Base-by-base conservation (phyloP, 192 early-diverging fungal genomes). In the Hyaloraphidium curvatum region DNA sequence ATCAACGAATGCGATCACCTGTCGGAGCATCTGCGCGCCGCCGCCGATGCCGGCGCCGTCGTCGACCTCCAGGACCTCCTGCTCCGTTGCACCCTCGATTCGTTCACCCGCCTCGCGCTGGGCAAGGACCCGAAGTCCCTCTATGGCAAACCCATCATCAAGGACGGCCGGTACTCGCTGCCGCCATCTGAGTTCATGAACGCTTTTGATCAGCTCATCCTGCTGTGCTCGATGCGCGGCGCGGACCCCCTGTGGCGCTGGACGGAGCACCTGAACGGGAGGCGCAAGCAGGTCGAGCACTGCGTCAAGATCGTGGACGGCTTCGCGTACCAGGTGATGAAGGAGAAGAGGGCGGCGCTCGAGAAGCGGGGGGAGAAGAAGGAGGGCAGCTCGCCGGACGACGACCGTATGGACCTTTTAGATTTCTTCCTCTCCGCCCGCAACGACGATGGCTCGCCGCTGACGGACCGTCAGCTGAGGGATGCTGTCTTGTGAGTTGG, bases 401-500 rank as follows among this genome's bases (percentile, higher is more conserved):
- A 48, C 23, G 43, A 48, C 5, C 5, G 43, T 9, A 22, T 22
- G 17, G 43, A 48, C 23, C 43, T 48, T 7, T 25, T 48, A 25
- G 43, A 48, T 19, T 25, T 71, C 40, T 73, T 75, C 51, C 59
- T 77, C 59, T 51, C 59, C 28, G 53, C 56, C 52, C 41, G 43
- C 23, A 58, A 62, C 25, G 69, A 71, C 13, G 57, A 65, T 41
- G 73, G 67, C 1, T 40, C 51, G 28, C 50, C 37, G 2, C 30
- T 69, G 21, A 52, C 26, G 5, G 67, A 70, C 55, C 28, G 39
- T 35, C 62, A 73, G 40, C 53, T 76, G 30, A 30, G 56, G 22
- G 74, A 76, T 48, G 53, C 67, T 29, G 54, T 70, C 28, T 40
- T 73, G 43, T 48, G 19, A 11, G 43, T 37, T n/a, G n/a, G 33